phyloP scores from a whole-genome alignment of 768 basidiomycete genomes.

The Suillus variegatus region DNA sequence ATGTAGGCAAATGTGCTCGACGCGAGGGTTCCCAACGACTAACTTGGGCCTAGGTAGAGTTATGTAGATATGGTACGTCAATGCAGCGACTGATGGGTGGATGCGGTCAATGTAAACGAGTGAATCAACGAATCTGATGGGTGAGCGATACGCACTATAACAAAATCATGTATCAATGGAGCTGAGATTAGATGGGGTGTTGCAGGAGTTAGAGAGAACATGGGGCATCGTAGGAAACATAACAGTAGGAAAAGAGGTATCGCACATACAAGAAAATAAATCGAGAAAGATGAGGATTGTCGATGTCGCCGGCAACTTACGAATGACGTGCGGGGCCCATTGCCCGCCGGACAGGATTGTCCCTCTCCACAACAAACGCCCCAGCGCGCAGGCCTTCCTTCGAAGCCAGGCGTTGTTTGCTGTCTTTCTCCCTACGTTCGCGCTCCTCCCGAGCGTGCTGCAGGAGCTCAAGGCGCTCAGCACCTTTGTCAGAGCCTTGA shows the following conservation, averaged over 20 bases:
- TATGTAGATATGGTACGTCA: background rate
- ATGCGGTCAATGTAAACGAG: constrained; percentile 6
- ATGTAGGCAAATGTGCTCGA: constrained; percentile 3
- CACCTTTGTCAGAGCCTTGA: constrained; percentile 4
- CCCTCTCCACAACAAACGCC: constrained; percentile 28
- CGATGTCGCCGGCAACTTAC: background rate
- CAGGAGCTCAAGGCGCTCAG: constrained; percentile 6
- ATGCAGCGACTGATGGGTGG: background rate
- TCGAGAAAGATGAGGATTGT: background rate
- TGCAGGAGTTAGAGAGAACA: background rate
- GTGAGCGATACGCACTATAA: background rate
- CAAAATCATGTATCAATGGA: background rate
- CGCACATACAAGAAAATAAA: constrained; percentile 4
- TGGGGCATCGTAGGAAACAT: background rate
- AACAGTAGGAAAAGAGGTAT: constrained; percentile 4
- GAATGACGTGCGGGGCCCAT: constrained; percentile 24
- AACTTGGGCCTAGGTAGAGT: background rate
- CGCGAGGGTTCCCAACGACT: background rate
- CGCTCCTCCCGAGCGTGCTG: constrained; percentile 25
- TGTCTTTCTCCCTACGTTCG: constrained; percentile 23
- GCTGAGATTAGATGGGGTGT: background rate
- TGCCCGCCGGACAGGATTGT: constrained; percentile 31
- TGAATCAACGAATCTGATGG: background rate
- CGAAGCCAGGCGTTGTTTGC: constrained; percentile 24
- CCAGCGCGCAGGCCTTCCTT: constrained; percentile 33